Evolutionary conservation across 495 filamentous ascomycete genomes (phyloP).

Genomic region (Tricharina praecox): DNA sequence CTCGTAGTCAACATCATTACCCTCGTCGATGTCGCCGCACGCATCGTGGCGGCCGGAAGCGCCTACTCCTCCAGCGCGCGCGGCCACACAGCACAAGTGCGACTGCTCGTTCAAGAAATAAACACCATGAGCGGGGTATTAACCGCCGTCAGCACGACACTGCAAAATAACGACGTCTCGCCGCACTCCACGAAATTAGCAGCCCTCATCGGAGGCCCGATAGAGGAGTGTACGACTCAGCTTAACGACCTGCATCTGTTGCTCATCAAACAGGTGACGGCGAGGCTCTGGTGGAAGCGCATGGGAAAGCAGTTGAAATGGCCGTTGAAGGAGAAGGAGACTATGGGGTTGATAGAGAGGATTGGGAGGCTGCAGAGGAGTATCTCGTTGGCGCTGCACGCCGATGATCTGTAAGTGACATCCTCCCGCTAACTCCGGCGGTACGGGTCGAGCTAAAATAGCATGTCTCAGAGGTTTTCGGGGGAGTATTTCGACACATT

Average conservation of each 20-base stretch:
- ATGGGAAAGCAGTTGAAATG: conserved; percentile 13
- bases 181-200: background rate
- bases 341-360: conserved; percentile 13
- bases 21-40: background rate
- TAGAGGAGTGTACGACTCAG: background rate
- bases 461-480: background rate
- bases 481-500: background rate
- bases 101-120: background rate
- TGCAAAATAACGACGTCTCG: too few relatives aligned
- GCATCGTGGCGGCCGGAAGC: background rate
- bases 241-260: background rate
- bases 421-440: too few relatives aligned
- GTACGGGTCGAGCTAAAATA: background rate
- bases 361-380: conserved; percentile 9
- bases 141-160: background rate
- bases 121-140: background rate
- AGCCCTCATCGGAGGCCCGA: background rate
- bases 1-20: background rate
- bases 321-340: conserved; percentile 23
- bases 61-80: background rate
- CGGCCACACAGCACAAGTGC: background rate
- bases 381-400: conserved; percentile 9
- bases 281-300: conserved; percentile 3
- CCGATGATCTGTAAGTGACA: conserved; percentile 11
- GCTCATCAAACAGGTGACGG: background rate